Percentiles rank a stretch among this genome's conserved stretches.
Evolutionary conservation across 495 filamentous ascomycete genomes (phyloP).

Genomic region (Aspergillus coremiiformis): DNA sequence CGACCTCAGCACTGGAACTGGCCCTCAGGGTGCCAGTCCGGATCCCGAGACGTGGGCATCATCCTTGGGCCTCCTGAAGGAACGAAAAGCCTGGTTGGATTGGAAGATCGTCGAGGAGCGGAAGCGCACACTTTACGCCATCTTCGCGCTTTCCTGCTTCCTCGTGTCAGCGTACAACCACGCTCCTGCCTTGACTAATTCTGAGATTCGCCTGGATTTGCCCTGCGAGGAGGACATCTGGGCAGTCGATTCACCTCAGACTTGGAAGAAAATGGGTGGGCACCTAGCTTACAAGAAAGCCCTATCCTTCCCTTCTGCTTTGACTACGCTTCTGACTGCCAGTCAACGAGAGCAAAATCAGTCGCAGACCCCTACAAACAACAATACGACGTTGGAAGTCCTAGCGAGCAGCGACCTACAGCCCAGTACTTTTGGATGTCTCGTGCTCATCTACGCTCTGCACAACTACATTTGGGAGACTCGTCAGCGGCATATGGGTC

Average conservation of each 20-base stretch:
- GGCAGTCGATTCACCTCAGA: constrained; percentile 69
- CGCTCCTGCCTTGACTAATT: constrained; percentile 84
- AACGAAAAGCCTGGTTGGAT: constrained; percentile 75
- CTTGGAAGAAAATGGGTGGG: constrained; percentile 73
- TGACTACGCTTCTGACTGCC: constrained; percentile 72
- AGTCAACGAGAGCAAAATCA: constrained; percentile 64
- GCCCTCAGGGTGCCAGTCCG: constrained; percentile 1
- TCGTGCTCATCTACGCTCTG: constrained; percentile 88
- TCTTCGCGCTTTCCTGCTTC: constrained; percentile 86
- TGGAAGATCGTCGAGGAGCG: constrained; percentile 90
- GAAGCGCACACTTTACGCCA: constrained; percentile 86
- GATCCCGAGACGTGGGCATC: constrained; percentile 25
- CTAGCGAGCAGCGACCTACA: constrained; percentile 59
- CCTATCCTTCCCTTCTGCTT: constrained; percentile 64
- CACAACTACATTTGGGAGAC: constrained; percentile 99
- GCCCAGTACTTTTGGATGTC: constrained; percentile 90
- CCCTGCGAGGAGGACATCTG: constrained; percentile 94
- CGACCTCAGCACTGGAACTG: constrained; percentile 4
- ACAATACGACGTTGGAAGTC: constrained; percentile 19
- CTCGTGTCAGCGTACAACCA: constrained; percentile 91
- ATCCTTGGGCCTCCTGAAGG: constrained; percentile 48
- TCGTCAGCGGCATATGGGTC: constrained; percentile 79
- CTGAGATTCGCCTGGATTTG: constrained; percentile 83
- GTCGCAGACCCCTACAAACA: constrained; percentile 27
- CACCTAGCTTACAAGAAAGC: constrained; percentile 54